Conservation (phyloP, 192 early-diverging fungal genomes). For the Entomortierella parvispora region DNA sequence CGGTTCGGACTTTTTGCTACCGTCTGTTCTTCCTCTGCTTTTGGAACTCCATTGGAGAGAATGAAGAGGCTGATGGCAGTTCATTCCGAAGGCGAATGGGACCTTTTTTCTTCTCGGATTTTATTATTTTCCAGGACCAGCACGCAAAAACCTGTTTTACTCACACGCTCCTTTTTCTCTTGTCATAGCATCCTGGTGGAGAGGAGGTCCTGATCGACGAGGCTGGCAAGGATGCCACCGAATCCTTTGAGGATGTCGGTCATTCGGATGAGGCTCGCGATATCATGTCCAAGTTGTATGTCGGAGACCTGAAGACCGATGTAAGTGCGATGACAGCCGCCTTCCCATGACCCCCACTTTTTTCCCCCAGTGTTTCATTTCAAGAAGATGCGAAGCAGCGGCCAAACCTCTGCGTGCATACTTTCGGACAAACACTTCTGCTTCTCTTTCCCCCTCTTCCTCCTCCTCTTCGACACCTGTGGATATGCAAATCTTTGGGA, state of each 20-base stretch:
- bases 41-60: neutral
- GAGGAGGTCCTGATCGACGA: constrained; percentile 89
- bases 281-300: constrained; percentile 75
- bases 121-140: too few species aligned
- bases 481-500: too few species aligned
- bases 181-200: constrained; percentile 87
- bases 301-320: constrained; percentile 74
- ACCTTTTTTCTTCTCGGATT: too few species aligned
- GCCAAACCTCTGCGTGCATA: too few species aligned
- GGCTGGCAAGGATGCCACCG: constrained; percentile 88
- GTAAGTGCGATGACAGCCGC: constrained; percentile 50
- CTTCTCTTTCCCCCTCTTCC: too few species aligned
- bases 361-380: neutral
- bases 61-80: neutral
- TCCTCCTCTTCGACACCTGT: too few species aligned
- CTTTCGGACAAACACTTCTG: too few species aligned
- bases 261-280: constrained; percentile 94
- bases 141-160: neutral
- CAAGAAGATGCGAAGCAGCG: too few species aligned
- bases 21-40: neutral
- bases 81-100: too few species aligned
- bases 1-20: neutral
- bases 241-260: constrained; percentile 95
- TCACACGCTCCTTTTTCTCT: neutral
- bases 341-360: neutral